phyloP scores from a whole-genome alignment of 2,329 filamentous ascomycete species.

The Scedosporium dehoogii region DNA sequence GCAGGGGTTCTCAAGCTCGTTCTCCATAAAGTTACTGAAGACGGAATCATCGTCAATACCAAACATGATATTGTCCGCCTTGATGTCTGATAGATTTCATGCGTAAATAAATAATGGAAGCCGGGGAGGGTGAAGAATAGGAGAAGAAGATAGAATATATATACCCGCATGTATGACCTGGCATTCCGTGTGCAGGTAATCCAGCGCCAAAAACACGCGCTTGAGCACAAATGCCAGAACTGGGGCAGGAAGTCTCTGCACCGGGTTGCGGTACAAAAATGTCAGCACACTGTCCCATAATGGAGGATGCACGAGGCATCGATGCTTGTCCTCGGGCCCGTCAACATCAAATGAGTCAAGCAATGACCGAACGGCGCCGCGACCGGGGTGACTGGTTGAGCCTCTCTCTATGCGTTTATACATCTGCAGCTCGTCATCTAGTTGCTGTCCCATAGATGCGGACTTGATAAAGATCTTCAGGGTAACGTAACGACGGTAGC shows the following conservation, averaged over 20 bases:
- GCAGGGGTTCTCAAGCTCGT: constrained; percentile 26
- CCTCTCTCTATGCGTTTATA: constrained; percentile 26
- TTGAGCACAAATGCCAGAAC: constrained; percentile 25
- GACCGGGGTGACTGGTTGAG: constrained; percentile 20
- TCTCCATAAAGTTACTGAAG: constrained; percentile 25
- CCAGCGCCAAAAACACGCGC: constrained; percentile 30
- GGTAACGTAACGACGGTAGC: constrained; percentile 19
- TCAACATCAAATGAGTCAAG: constrained; percentile 26
- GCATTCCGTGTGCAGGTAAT: constrained; percentile 36
- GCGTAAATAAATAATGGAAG: constrained; percentile 11
- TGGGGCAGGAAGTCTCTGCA: constrained; percentile 21
- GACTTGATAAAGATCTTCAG: constrained; percentile 22
- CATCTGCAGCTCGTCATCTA: constrained; percentile 28
- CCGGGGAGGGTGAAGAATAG: background rate
- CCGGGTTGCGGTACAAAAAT: constrained; percentile 29
- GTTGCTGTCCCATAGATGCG: constrained; percentile 13
- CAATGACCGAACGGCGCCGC: constrained; percentile 19
- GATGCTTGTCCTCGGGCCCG: constrained; percentile 24
- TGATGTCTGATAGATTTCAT: constrained; percentile 30
- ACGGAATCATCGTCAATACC: constrained; percentile 27
- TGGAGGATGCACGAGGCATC: constrained; percentile 27
- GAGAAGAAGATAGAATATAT: constrained; percentile 1
- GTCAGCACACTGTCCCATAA: constrained; percentile 30
- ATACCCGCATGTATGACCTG: constrained; percentile 35
- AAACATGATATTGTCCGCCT: constrained; percentile 36